These are phyloP conservation scores for Dendrobium huoshanense DNA, from an alignment of 106 monocot species.

Conservation along the genomic window DNA sequence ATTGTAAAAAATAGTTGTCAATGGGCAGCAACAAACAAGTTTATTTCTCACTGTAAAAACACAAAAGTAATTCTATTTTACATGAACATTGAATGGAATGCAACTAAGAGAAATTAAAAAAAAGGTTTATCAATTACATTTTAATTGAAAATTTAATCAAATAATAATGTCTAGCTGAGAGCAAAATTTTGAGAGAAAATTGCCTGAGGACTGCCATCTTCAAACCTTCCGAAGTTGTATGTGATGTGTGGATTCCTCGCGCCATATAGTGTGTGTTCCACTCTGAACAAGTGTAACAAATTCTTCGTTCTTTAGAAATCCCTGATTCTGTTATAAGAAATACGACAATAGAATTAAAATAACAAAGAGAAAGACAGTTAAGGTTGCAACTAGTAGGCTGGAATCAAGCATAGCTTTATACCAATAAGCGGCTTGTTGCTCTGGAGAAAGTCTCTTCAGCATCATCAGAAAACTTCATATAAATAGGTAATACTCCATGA, in stretches of 20 bases:
- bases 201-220: conserved; percentile 4
- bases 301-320: conserved; percentile 52
- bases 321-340: conserved; percentile 26
- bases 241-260: conserved; percentile 75
- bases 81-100: background rate
- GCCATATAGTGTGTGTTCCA: conserved; percentile 77
- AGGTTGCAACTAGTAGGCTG: background rate
- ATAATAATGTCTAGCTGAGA: background rate
- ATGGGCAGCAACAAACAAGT: too few species aligned
- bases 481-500: conserved; percentile 71
- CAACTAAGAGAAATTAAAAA: background rate
- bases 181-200: background rate
- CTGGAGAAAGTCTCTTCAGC: conserved; percentile 89
- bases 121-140: background rate
- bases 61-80: background rate
- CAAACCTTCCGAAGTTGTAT: conserved; percentile 84
- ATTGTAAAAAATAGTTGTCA: too few species aligned
- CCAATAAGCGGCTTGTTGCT: conserved; percentile 66
- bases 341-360: background rate
- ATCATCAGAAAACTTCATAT: conserved; percentile 73
- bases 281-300: conserved; percentile 87
- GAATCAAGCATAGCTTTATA: conserved; percentile 16
- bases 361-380: background rate
- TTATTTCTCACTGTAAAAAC: background rate
- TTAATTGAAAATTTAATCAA: background rate